Percentiles rank a stretch among this genome's conserved stretches.
These are phyloP conservation scores for Tuber melanosporum DNA, from an alignment of 495 filamentous ascomycete species.

Conservation along the genomic window DNA sequence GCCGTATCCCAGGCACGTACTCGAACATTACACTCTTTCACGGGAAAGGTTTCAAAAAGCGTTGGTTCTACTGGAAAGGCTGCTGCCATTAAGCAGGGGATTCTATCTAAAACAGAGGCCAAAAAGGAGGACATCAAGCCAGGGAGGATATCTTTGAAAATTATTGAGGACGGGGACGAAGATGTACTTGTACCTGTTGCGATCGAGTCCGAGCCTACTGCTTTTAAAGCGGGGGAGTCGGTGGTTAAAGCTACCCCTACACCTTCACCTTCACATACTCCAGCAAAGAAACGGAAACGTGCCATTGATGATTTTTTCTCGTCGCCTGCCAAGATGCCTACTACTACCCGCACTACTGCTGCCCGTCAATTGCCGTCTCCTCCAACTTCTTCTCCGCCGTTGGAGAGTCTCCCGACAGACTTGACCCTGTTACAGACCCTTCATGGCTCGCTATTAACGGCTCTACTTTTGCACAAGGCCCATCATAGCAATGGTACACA, in stretches of 20 bases:
- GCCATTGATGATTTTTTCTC: conserved; percentile 29
- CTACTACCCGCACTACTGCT: neutral
- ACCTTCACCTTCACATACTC: neutral
- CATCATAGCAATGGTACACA: conserved; percentile 32
- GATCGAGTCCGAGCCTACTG: conserved; percentile 1
- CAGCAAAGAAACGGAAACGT: conserved; percentile 29
- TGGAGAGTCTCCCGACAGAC: conserved; percentile 21
- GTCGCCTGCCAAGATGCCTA: conserved; percentile 26
- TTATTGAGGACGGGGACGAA: conserved; percentile 36
- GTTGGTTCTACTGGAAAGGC: conserved; percentile 26
- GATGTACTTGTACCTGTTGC: conserved; percentile 22
- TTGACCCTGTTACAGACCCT: conserved; percentile 26
- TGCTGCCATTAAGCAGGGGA: neutral
- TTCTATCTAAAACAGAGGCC: neutral
- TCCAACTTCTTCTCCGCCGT: conserved; percentile 8
- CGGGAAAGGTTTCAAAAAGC: conserved; percentile 25
- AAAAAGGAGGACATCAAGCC: conserved; percentile 9
- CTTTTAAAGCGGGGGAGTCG: conserved; percentile 6
- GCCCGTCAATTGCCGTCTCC: conserved; percentile 1
- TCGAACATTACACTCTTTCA: conserved; percentile 34
- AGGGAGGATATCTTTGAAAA: conserved; percentile 12
- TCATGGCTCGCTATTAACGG: conserved; percentile 33
- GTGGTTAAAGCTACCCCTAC: neutral
- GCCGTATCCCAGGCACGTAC: conserved; percentile 14
- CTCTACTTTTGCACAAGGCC: conserved; percentile 32